Base-by-base conservation (phyloP, 1,139 yeast species). In the Debaryomyces nepalensis region DNA sequence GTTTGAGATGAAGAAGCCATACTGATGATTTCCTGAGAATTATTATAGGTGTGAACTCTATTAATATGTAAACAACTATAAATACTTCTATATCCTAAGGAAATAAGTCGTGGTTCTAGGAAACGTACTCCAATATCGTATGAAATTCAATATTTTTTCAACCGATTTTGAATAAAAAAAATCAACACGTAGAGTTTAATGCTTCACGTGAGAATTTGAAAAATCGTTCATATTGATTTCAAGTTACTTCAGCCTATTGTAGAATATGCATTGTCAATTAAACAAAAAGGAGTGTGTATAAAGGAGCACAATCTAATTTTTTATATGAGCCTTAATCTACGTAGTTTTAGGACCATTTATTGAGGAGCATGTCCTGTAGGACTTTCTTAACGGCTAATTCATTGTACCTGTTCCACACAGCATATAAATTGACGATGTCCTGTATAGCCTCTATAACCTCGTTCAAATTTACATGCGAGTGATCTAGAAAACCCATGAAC, bases 391-490 rank as follows among this genome's bases (percentile, higher is more conserved):
- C 73, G 14, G 52, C 55, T 22, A 54, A 61, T 58, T 90, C 97
- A 55, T 87, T 90, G 56, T 87, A 90, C 19, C 81, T 63, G 51
- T 87, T 91, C 97, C 97, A 90, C 9, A 81, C 75, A 39, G 86
- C 91, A 59, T 90, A 90, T 2, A 90, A 65, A 5, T 86, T 81
- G 39, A 90, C 73, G 59, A 89, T 68, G 52, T 89, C 96, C 58
- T 90, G 97, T 36, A 88, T 81, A 5, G 89, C 83, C 49, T 87
- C 95, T 37, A 85, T 81, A 4, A 88, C 82, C 55, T 85, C 85
- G 47, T 82, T 87, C 29, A 89, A 63, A 56, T 89, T 86, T 9
- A 90, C 78, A 50, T 87, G 91, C 11, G 93, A 84, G 42, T 78
- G 78, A 8, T 88, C 90, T 49, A 88, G 63, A 54, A 86, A 88